Base-by-base conservation (phyloP, 2,329 filamentous ascomycete genomes). In the Trichoderma sp. region DNA sequence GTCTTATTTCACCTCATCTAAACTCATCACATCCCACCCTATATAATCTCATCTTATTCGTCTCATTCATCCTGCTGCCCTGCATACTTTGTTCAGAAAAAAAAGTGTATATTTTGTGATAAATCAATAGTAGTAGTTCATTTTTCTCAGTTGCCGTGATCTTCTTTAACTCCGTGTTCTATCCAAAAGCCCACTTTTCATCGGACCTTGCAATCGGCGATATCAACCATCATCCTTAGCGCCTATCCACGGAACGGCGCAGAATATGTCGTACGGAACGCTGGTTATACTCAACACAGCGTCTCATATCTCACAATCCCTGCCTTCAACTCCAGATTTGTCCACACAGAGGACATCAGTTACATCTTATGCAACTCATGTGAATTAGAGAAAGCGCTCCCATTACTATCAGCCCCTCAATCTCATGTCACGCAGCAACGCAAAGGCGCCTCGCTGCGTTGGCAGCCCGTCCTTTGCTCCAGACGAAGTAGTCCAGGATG, bases 381-480 rank as follows among this genome's bases (percentile, higher is more conserved):
- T 18, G n/a, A 10, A 43, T 43, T 43, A 18, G 39, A 43, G 16
- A 43, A 43, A 8, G 32, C 30, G 18, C 14, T 11, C 3, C 11
- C 37, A n/a, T 16, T 18, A 34, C 32, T 30, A 34, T 18, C 16
- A 26, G 52, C 11, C 65, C 18, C 32, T 56, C 26, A 28, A 21
- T 16, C 32, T 18, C 28, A 79, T 79, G 77, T 72, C 77, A 60
- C 75, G 69, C 46, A 74, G 68, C 49, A 69, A 68, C 26, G 46
- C 72, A 24, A 76, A 70, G 46, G 4, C 80, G 60, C 72, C 73
- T 14, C 77, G 81, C 72, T 86, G 84, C 75, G 79, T 83, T 58
- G 83, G 82, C 66, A 83, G 78, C 59, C 77, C 81, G 30, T 72
- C 76, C 39, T 85, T 86, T 73, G 77, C 79, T 43, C 84, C 84